These are phyloP conservation scores for Veloboletus limbatus DNA, from an alignment of 1,284 basidiomycete species.

Conservation along the genomic window DNA sequence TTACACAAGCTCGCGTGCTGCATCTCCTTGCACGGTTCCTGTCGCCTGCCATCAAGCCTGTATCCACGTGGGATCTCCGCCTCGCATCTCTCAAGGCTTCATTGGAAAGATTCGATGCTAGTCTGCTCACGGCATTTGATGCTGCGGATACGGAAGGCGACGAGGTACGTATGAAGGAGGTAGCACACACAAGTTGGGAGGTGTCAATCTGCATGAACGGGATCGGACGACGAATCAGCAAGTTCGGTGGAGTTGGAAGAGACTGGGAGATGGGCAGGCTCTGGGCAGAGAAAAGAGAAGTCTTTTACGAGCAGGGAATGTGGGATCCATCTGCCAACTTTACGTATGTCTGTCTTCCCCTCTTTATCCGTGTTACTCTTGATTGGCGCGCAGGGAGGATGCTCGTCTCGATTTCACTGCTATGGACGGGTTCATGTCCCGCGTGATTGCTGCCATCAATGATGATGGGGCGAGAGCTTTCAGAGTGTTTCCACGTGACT, in stretches of 20 bases:
- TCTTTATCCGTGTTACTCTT: not conserved
- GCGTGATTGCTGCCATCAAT: conserved; percentile 61
- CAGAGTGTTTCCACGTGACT: conserved; percentile 79
- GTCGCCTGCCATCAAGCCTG: conserved; percentile 60
- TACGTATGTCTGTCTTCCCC: conserved; percentile 13
- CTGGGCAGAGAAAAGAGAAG: conserved; percentile 91
- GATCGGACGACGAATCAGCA: conserved; percentile 37
- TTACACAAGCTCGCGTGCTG: conserved; percentile 58
- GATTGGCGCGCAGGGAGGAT: conserved; percentile 20
- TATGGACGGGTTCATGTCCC: conserved; percentile 88
- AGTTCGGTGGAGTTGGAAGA: conserved; percentile 26
- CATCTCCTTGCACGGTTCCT: conserved; percentile 74
- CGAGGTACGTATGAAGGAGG: conserved; percentile 72
- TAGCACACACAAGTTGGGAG: conserved; percentile 82
- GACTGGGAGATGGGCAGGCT: conserved; percentile 91
- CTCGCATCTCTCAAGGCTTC: conserved; percentile 69
- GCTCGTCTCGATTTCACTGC: conserved; percentile 62
- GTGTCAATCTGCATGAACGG: conserved; percentile 47
- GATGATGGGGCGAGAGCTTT: conserved; percentile 80
- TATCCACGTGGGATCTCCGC: conserved; percentile 63
- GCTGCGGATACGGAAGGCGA: conserved; percentile 64
- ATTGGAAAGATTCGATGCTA: conserved; percentile 85
- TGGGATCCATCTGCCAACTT: conserved; percentile 58
- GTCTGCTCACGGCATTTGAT: conserved; percentile 82
- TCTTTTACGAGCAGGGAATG: conserved; percentile 82